A percentile compares a stretch with the other conserved stretches of the same genome.
Evolutionary conservation across 345 rosid species (phyloP).

Genomic region (Syzygium aromaticum): DNA sequence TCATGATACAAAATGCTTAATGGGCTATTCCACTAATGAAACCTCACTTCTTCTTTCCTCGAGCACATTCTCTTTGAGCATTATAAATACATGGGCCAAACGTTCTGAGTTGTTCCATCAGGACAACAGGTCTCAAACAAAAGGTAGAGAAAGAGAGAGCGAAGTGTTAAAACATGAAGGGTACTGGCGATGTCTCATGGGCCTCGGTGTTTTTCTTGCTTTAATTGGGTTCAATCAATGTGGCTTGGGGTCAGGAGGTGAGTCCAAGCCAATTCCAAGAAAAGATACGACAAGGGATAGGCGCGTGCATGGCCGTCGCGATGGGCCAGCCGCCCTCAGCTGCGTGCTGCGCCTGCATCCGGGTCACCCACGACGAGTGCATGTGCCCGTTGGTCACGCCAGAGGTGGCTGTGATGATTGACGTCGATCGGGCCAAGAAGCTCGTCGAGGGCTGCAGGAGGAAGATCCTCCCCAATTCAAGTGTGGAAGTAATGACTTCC

Average conservation of each 20-base stretch:
- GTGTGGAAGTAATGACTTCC: conserved; percentile 2
- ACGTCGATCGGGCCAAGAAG: neutral
- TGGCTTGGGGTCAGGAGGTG: neutral
- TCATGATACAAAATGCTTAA: neutral
- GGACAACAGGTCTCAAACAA: neutral
- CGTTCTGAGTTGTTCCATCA: neutral
- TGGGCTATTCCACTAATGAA: neutral
- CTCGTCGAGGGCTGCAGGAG: conserved; percentile 3
- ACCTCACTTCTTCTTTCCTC: neutral
- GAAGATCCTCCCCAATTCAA: conserved; percentile 2
- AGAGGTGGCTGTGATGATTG: neutral
- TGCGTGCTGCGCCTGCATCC: neutral
- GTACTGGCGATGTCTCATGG: neutral
- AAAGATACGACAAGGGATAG: neutral
- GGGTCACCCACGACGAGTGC: conserved; percentile 4
- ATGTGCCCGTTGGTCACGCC: conserved; percentile 4
- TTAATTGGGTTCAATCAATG: neutral
- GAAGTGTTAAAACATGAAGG: neutral
- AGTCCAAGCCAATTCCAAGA: conserved; percentile 8
- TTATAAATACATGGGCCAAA: neutral
- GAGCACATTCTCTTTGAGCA: neutral
- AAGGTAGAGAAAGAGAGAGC: neutral
- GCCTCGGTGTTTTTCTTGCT: neutral
- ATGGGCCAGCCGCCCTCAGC: conserved; percentile 7
- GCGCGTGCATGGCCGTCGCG: neutral